Base-by-base conservation (phyloP, 805 yeast genomes). In the Saccharomyces kudriavzevii region DNA sequence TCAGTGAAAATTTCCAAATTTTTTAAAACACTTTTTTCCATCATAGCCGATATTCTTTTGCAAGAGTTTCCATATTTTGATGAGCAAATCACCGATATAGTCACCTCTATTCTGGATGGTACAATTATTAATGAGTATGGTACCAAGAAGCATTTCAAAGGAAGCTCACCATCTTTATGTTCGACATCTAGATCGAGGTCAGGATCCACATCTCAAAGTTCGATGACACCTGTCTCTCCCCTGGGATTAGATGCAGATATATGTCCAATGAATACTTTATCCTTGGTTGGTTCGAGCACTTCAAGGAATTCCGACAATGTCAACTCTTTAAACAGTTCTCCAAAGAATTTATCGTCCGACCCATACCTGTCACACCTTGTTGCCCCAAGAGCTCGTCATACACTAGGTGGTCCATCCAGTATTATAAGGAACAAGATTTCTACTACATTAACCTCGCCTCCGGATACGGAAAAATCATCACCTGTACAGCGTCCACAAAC, bases 1-100 rank as follows among this genome's bases (percentile, higher is more conserved):
- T 63, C 74, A 5, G 40, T 52, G 4, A 57, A 58, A 40, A 61
- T 71, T 5, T 61, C 72, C 1, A 66, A 66, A 6, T 61, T 69
- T 40, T 60, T 75, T 45, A 71, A 70, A 58, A 56, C 58, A 6
- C 52, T 67, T n/a, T 61, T 65, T 24, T 58, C 54, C 17, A 59
- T 59, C 5, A 61, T 66, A 45, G 63, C 73, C 2, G 65, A 63
- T 48, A 58, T 63, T 22, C 51, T 65, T 13, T 45, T 67, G 22
- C 58, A 58, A 45, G 62, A 63, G 1, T 56, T 58, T 6, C 60
- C 65, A 1, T 56, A 56, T 30, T 56, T 66, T 24, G 64, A 61
- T 35, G 68, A 60, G 22, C 59, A 59, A 30, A 62, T 65, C 8
- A 54, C 68, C 6, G 58, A 57, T 14, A 56, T 61, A 24, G 61